Conservation (phyloP, 2,329 filamentous ascomycete genomes). For the Acephala macrosclerotiorum region DNA sequence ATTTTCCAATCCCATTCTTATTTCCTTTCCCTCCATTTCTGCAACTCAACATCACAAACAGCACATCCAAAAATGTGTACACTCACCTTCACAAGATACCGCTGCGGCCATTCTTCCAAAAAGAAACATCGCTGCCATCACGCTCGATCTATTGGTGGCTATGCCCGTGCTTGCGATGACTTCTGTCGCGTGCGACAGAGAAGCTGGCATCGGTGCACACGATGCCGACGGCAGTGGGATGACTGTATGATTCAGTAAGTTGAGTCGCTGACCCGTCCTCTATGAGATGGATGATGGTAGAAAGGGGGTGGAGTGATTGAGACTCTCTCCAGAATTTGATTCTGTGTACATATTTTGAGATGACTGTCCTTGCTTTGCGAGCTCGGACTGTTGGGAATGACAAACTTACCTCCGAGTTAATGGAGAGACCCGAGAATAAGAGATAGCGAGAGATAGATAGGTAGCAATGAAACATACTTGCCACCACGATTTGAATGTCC, state of each 20-base stretch:
- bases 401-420: neutral
- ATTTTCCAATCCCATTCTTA: no score
- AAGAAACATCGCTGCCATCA: neutral
- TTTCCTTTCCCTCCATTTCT: no score
- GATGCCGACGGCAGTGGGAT: neutral
- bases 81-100: neutral
- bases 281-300: neutral
- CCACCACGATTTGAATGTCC: no score
- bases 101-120: slow-evolving; percentile 8
- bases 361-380: neutral
- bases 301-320: neutral
- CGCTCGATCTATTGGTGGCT: neutral
- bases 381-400: neutral
- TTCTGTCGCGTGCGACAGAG: neutral
- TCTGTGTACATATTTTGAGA: neutral
- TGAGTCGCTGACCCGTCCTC: no score
- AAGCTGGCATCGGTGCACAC: neutral
- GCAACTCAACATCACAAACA: no score
- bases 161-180: neutral
- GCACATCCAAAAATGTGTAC: slow-evolving; percentile 9
- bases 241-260: neutral
- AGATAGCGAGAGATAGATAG: no score
- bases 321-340: neutral
- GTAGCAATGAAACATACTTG: no score
- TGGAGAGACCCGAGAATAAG: neutral